A percentile compares a stretch with the other conserved stretches of the same genome.
phyloP scores from a whole-genome alignment of 169 alveolate genomes.

The Babesia caballi region DNA sequence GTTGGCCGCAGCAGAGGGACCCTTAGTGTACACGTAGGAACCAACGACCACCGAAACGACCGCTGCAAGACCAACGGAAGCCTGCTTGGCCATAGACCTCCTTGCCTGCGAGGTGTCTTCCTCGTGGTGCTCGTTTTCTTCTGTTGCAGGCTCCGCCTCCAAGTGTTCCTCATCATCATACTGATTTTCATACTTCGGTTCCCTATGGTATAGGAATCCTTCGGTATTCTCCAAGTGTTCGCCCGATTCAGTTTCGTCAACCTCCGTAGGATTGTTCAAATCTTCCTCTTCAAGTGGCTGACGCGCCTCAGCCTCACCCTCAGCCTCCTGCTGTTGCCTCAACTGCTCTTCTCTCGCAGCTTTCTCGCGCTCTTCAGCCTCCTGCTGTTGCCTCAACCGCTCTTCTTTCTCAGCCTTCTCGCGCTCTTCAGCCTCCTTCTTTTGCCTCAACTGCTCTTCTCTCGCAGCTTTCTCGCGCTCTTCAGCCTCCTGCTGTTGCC shows the following conservation, averaged over 20 bases:
- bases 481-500: background rate
- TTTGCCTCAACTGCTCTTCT: background rate
- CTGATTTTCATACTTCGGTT: background rate
- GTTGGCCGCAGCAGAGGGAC: constrained; percentile 2
- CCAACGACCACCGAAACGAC: constrained; percentile 30
- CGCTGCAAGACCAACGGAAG: constrained; percentile 34
- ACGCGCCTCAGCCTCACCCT: no score
- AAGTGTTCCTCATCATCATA: constrained; percentile 11
- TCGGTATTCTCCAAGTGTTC: no score
- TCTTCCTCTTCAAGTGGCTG: no score
- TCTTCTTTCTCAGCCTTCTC: background rate
- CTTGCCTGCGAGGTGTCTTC: background rate
- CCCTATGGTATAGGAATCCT: background rate
- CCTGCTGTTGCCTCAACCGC: background rate
- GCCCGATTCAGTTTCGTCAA: no score
- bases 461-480: background rate
- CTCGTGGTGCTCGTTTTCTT: background rate
- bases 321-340: background rate
- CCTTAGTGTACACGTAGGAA: constrained; percentile 23
- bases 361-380: background rate
- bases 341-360: background rate
- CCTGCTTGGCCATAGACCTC: constrained; percentile 12
- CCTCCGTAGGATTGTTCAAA: background rate
- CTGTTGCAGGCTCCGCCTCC: background rate
- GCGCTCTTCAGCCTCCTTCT: background rate